Percentiles rank a stretch among this genome's conserved stretches.
Conservation (phyloP, 257 asterid species). For the Voacanga thouarsii region DNA sequence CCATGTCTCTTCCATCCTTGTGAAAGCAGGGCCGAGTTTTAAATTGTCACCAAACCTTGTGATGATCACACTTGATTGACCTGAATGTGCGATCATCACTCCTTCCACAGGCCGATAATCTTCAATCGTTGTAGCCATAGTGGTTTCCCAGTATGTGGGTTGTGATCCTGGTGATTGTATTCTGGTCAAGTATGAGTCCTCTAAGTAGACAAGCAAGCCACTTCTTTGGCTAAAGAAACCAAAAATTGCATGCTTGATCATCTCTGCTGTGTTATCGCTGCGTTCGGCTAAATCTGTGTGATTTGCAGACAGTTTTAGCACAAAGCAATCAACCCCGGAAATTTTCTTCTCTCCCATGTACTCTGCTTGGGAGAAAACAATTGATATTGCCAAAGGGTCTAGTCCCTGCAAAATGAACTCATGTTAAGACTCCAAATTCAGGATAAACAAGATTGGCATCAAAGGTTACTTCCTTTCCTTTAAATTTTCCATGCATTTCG, state of each 20-base stretch:
- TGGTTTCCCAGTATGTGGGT: conserved; percentile 81
- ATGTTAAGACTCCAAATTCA: neutral
- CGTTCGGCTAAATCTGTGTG: conserved; percentile 58
- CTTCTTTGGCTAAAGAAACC: conserved; percentile 84
- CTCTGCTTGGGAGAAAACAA: conserved; percentile 60
- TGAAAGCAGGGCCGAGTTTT: conserved; percentile 49
- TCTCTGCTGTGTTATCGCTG: conserved; percentile 76
- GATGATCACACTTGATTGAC: conserved; percentile 60
- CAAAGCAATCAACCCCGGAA: conserved; percentile 66
- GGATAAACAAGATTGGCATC: neutral
- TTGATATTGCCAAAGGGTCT: conserved; percentile 66
- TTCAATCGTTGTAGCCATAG: conserved; percentile 60
- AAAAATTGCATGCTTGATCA: conserved; percentile 65
- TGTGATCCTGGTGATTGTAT: conserved; percentile 70
- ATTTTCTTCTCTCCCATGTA: conserved; percentile 72
- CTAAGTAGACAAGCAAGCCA: conserved; percentile 58
- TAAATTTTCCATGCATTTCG: neutral
- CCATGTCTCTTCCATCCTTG: conserved; percentile 79
- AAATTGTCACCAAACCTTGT: conserved; percentile 69
- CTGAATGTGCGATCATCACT: conserved; percentile 69
- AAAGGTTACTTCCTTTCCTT: neutral
- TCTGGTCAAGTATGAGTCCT: conserved; percentile 78
- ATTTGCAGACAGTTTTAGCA: conserved; percentile 59
- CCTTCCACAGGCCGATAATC: conserved; percentile 69
- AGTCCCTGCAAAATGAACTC: conserved; percentile 47